Percentiles rank a stretch among this genome's conserved stretches.
These are phyloP conservation scores for Neofusicoccum cordaticola DNA, from an alignment of 2,329 filamentous ascomycete genomes.

Conservation along the genomic window DNA sequence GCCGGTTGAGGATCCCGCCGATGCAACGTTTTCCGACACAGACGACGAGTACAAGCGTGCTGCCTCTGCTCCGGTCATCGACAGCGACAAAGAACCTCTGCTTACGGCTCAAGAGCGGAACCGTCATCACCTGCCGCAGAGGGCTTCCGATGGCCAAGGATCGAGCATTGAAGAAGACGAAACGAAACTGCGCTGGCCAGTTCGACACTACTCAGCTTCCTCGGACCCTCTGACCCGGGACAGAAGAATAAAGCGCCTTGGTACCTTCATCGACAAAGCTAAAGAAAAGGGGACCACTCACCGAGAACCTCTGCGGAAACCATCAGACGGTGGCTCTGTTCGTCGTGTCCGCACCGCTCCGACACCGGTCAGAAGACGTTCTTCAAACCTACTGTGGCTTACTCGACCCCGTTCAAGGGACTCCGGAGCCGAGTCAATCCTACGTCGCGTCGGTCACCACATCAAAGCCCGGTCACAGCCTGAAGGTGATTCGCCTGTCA, in stretches of 20 bases:
- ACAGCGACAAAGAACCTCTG: neutral
- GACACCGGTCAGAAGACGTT: neutral
- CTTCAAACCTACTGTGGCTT: conserved; percentile 11
- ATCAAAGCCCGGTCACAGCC: neutral
- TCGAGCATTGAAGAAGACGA: neutral
- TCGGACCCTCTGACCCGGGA: conserved; percentile 9
- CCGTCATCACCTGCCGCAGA: neutral
- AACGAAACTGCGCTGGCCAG: neutral
- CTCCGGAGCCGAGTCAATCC: neutral
- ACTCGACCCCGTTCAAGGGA: neutral
- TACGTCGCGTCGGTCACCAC: conserved; percentile 12
- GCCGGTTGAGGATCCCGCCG: neutral
- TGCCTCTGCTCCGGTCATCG: neutral
- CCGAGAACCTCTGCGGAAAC: neutral
- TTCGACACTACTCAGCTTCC: conserved; percentile 9
- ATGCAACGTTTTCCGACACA: neutral
- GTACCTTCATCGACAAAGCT: conserved; percentile 10
- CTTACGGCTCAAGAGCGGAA: neutral
- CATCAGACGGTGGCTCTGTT: neutral
- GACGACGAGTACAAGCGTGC: neutral
- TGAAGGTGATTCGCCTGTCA: neutral
- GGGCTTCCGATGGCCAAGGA: neutral
- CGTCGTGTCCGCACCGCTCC: conserved; percentile 8
- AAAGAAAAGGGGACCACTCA: neutral
- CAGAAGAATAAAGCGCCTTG: conserved; percentile 2